phyloP scores from a whole-genome alignment of 2,329 filamentous ascomycete genomes.

The Botrytis aclada region DNA sequence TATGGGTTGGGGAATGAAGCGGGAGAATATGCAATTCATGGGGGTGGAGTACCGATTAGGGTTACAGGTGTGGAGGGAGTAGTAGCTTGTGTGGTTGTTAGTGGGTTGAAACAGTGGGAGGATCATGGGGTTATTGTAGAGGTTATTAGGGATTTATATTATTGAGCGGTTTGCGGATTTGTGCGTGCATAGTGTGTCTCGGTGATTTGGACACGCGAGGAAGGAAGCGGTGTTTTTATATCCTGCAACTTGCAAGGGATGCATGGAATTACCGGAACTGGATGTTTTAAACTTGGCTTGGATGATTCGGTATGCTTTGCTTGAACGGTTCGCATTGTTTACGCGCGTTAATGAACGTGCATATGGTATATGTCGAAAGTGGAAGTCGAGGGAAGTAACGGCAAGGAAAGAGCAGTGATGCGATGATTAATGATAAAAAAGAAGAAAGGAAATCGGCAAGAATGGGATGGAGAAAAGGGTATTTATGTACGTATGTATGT shows the following conservation, averaged over 20 bases:
- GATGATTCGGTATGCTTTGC: neutral
- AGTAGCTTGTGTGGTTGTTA: constrained; percentile 72
- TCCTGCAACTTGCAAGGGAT: neutral
- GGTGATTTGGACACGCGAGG: neutral
- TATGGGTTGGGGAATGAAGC: constrained; percentile 58
- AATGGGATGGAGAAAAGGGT: neutral
- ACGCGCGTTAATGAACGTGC: neutral
- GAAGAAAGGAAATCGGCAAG: neutral
- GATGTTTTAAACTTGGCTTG: neutral
- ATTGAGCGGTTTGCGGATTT: constrained; percentile 13
- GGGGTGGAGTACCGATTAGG: constrained; percentile 70
- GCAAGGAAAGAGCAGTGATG: neutral
- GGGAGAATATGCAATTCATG: constrained; percentile 71
- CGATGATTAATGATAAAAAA: neutral
- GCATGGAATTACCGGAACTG: neutral
- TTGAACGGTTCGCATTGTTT: neutral
- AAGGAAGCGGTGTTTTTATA: neutral
- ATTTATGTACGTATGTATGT: neutral
- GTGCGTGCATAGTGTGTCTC: neutral
- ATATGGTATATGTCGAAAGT: neutral
- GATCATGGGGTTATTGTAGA: constrained; percentile 76
- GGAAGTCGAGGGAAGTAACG: neutral
- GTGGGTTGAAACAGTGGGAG: constrained; percentile 71
- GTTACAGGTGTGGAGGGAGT: constrained; percentile 73
- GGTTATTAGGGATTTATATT: constrained; percentile 34